Percentiles rank a stretch among this genome's conserved stretches.
Conservation (phyloP, 169 alveolate species). For the Eimeria praecox region DNA sequence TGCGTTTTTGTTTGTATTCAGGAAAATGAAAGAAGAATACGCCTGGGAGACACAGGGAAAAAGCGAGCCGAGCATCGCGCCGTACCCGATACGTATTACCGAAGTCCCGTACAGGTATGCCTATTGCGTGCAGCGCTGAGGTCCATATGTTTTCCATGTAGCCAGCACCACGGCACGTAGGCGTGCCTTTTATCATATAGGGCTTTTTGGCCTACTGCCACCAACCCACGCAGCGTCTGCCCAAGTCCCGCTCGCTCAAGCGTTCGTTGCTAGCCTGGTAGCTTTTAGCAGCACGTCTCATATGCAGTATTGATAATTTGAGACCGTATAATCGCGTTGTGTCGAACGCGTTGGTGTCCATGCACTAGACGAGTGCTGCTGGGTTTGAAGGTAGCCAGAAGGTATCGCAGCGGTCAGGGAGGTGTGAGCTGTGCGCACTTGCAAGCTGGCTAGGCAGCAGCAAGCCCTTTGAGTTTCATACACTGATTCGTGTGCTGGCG, state of each 20-base stretch:
- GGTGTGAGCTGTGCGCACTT: not conserved
- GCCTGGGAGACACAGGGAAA: not conserved
- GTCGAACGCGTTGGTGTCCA: not conserved
- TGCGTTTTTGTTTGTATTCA: not conserved
- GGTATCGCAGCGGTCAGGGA: not conserved
- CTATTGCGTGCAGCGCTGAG: not conserved
- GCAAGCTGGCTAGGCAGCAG: not conserved
- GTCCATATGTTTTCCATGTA: not conserved
- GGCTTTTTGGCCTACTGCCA: not conserved
- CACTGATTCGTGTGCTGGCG: not conserved
- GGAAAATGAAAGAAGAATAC: not conserved
- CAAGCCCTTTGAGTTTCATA: not conserved
- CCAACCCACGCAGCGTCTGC: not conserved
- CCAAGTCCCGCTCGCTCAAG: not conserved
- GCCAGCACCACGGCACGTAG: not conserved
- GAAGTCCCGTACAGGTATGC: too few species aligned
- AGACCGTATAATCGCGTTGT: not conserved
- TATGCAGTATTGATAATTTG: not conserved
- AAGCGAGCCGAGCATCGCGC: too few species aligned
- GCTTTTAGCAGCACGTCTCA: not conserved
- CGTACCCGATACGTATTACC: too few species aligned
- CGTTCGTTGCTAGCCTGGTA: not conserved
- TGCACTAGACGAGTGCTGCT: not conserved
- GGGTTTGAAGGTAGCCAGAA: not conserved
- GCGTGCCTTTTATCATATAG: not conserved